Conservation (phyloP, 2,329 filamentous ascomycete species). For the Colletotrichum magnum region DNA sequence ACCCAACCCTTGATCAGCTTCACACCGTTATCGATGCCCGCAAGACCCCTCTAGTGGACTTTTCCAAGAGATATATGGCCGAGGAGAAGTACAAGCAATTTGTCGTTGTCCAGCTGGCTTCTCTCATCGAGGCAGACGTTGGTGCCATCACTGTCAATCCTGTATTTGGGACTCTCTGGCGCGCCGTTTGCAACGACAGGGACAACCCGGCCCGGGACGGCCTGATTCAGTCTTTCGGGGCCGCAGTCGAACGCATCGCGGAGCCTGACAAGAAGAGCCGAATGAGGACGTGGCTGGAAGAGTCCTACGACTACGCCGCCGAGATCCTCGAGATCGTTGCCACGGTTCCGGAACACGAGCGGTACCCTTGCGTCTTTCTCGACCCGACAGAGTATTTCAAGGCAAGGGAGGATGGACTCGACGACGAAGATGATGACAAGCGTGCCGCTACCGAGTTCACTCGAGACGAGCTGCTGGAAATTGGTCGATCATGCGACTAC, state of each 20-base stretch:
- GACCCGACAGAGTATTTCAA: conserved; percentile 62
- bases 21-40: conserved; percentile 44
- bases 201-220: conserved; percentile 55
- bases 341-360: conserved; percentile 52
- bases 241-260: conserved; percentile 53
- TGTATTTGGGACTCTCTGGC: conserved; percentile 65
- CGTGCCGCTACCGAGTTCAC: conserved; percentile 53
- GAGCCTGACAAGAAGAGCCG: conserved; percentile 50
- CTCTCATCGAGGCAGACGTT: conserved; percentile 61
- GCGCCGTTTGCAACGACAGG: conserved; percentile 63
- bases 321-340: conserved; percentile 58
- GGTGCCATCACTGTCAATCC: conserved; percentile 62
- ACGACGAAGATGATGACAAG: conserved; percentile 43
- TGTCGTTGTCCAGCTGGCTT: conserved; percentile 55
- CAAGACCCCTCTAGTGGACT: conserved; percentile 49
- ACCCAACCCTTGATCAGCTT: conserved; percentile 44
- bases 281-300: conserved; percentile 64
- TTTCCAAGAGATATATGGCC: conserved; percentile 55
- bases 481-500: conserved; percentile 65
- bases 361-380: conserved; percentile 63
- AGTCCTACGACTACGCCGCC: conserved; percentile 63
- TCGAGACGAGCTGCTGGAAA: conserved; percentile 64
- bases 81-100: conserved; percentile 55
- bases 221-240: conserved; percentile 59
- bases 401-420: conserved; percentile 42